phyloP scores from a whole-genome alignment of 441 rosid species.

The Jatropha podagrica region DNA sequence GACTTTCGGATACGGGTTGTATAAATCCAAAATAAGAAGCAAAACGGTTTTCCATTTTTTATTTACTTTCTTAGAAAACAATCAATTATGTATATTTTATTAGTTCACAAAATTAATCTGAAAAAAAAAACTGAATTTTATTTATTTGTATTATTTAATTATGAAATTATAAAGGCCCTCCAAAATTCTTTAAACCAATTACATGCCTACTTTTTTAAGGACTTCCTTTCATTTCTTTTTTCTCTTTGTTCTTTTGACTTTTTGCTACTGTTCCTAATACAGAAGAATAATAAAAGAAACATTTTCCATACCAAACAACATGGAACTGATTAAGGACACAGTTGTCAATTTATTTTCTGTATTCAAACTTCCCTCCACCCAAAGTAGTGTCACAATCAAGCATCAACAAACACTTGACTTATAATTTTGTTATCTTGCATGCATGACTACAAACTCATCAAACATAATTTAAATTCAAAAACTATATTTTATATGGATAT shows the following conservation, averaged over 20 bases:
- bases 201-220: not conserved
- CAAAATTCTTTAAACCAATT: no score
- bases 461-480: constrained; percentile 12
- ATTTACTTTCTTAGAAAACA: no score
- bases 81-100: no score
- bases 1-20: no score
- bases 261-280: not conserved
- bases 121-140: not conserved
- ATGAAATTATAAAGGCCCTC: not conserved
- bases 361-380: constrained; percentile 24
- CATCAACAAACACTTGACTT: not conserved
- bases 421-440: not conserved
- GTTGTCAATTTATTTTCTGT: not conserved
- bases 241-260: not conserved
- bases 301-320: not conserved
- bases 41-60: no score
- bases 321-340: not conserved
- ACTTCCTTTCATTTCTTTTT: not conserved
- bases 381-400: constrained; percentile 16
- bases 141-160: not conserved
- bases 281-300: not conserved
- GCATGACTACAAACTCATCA: not conserved
- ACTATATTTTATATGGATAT: not conserved
- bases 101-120: no score
- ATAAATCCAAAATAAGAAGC: no score